Conservation (phyloP, 2,329 filamentous ascomycete species). For the Neurospora sp. region DNA sequence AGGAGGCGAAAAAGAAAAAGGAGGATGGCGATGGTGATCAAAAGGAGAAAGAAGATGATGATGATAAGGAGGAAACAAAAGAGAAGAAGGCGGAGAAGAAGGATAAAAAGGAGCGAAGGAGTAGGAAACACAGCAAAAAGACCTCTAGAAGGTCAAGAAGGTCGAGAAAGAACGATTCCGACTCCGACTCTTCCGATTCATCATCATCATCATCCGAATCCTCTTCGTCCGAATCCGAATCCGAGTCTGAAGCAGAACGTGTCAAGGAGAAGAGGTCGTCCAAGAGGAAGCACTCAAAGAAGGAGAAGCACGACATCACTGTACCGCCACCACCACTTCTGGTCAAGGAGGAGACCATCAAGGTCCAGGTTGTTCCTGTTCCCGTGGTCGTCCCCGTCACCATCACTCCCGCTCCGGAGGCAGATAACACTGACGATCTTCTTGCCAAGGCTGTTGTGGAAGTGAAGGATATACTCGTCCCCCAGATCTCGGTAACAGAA, state of each 20-base stretch:
- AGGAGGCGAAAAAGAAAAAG: constrained; percentile 18
- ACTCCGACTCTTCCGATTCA: constrained; percentile 6
- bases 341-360: constrained; percentile 1
- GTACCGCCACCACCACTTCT: no score
- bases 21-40: constrained; percentile 15
- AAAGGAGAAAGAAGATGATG: constrained; percentile 16
- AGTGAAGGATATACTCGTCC: neutral
- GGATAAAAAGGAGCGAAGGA: constrained; percentile 8
- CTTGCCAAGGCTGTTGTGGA: neutral
- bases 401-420: constrained; percentile 1
- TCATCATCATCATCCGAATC: constrained; percentile 8
- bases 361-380: neutral
- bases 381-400: neutral
- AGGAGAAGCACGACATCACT: neutral
- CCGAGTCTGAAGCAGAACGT: constrained; percentile 10
- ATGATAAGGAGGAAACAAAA: constrained; percentile 2
- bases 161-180: constrained; percentile 2
- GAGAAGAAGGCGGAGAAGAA: constrained; percentile 19
- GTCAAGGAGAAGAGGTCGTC: constrained; percentile 13
- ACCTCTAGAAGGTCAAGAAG: constrained; percentile 6
- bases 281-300: constrained; percentile 6
- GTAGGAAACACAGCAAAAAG: neutral
- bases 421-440: neutral
- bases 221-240: constrained; percentile 3
- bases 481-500: constrained; percentile 11